Evolutionary conservation across 495 filamentous ascomycete genomes (phyloP).

Genomic region (Podospora fimiseda): DNA sequence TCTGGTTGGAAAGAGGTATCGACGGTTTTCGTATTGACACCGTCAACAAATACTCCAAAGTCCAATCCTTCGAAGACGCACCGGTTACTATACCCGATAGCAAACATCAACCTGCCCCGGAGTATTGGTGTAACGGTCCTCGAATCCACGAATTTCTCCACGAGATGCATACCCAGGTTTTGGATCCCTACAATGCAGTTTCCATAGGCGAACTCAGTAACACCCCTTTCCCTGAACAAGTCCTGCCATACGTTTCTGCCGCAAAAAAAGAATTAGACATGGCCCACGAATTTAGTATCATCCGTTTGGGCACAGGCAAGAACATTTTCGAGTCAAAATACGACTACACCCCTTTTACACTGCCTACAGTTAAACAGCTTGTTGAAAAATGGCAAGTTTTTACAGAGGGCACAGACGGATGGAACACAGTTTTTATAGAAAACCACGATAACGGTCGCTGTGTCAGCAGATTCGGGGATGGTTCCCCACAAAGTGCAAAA

Average conservation of each 20-base stretch:
- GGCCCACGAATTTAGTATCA: slow-evolving; percentile 60
- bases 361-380: slow-evolving; percentile 47
- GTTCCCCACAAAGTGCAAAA: slow-evolving; percentile 51
- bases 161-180: slow-evolving; percentile 47
- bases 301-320: slow-evolving; percentile 49
- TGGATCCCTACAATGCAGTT: slow-evolving; percentile 52
- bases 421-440: slow-evolving; percentile 62
- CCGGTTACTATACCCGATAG: slow-evolving; percentile 38
- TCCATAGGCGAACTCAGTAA: slow-evolving; percentile 62
- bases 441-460: slow-evolving; percentile 61
- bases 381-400: slow-evolving; percentile 54
- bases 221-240: slow-evolving; percentile 45
- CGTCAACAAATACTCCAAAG: slow-evolving; percentile 61
- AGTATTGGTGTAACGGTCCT: slow-evolving; percentile 55
- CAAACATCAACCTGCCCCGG: slow-evolving; percentile 36
- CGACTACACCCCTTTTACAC: slow-evolving; percentile 24
- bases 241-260: slow-evolving; percentile 48
- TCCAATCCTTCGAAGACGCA: slow-evolving; percentile 51
- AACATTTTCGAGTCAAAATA: slow-evolving; percentile 15
- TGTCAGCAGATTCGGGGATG: slow-evolving; percentile 49
- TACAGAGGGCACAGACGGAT: slow-evolving; percentile 55
- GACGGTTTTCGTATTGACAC: slow-evolving; percentile 65
- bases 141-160: slow-evolving; percentile 56
- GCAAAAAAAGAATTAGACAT: slow-evolving; percentile 56
- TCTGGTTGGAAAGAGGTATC: slow-evolving; percentile 59